Evolutionary conservation across 495 filamentous ascomycete species (phyloP), one percentile per base, ranked within the genome.

Genomic region (Lophiotrema nucula): DNA sequence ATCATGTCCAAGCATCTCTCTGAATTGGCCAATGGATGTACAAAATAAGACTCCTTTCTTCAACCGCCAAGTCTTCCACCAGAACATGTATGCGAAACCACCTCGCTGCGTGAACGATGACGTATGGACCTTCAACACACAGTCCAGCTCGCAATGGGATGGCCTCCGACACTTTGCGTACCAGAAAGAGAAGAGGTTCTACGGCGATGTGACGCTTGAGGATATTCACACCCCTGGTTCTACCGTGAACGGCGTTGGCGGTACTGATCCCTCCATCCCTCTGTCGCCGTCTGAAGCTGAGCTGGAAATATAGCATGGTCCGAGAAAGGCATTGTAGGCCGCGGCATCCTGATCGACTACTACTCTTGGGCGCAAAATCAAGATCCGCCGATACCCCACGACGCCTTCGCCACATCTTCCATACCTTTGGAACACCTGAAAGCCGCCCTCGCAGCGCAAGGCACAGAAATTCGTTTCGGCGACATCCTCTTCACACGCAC

Each of bases 71-170:
- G n/a, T n/a, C n/a, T n/a, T n/a, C n/a, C n/a, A n/a, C n/a, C n/a
- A n/a, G n/a, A n/a, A n/a, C n/a, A n/a, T n/a, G n/a, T n/a, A n/a
- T n/a, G n/a, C n/a, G n/a, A n/a, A n/a, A n/a, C n/a, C n/a, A n/a
- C n/a, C n/a, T n/a, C n/a, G n/a, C n/a, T n/a, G n/a, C n/a, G n/a
- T n/a, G n/a, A n/a, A n/a, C n/a, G n/a, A n/a, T n/a, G n/a, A n/a
- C n/a, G n/a, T n/a, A n/a, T n/a, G n/a, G n/a, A 76, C 72, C 12
- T 83, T 86, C 60, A 85, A 86, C 67, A 76, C 82, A 11, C 82
- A 85, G 70, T 70, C 70, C 24, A 76, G 74, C 44, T 72, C 69
- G 1, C 80, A 82, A 59, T 81, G 79, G 80, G 79, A 81, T 74
- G 77, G 79, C 4, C 76, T 81, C 44, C 58, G 58, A 12, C 58